Evolutionary conservation across 2,329 filamentous ascomycete genomes (phyloP).

Genomic region (Dothiorella sarmentorum): DNA sequence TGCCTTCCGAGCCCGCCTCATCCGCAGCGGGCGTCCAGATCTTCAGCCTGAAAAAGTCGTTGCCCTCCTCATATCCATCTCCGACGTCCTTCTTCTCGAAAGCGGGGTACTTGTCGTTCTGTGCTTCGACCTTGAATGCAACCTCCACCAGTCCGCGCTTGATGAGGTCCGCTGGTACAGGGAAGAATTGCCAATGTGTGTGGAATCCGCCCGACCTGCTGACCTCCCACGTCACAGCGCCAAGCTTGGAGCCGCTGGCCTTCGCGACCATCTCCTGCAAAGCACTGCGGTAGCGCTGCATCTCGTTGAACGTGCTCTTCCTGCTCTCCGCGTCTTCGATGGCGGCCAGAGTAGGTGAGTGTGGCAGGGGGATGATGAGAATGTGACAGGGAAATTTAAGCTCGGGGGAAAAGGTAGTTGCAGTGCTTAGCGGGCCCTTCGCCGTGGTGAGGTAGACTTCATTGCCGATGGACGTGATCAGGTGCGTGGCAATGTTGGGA

Average conservation of each 20-base stretch:
- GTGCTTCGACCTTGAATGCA: slow-evolving; percentile 82
- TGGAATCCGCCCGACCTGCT: slow-evolving; percentile 78
- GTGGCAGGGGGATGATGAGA: slow-evolving; percentile 84
- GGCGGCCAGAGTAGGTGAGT: slow-evolving; percentile 69
- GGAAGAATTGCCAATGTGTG: slow-evolving; percentile 89
- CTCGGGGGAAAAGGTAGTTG: slow-evolving; percentile 62
- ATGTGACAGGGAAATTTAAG: slow-evolving; percentile 80
- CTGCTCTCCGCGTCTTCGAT: slow-evolving; percentile 60
- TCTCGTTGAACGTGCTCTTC: slow-evolving; percentile 67
- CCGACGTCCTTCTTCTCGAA: slow-evolving; percentile 45
- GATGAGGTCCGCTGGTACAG: slow-evolving; percentile 66
- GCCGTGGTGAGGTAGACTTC: slow-evolving; percentile 87
- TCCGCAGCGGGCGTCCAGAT: slow-evolving; percentile 58
- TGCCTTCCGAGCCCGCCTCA: slow-evolving; percentile 49
- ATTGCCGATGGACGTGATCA: slow-evolving; percentile 84
- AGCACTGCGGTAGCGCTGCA: slow-evolving; percentile 73
- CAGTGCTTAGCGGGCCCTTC: slow-evolving; percentile 79
- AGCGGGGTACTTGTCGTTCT: slow-evolving; percentile 63
- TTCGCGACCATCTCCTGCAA: slow-evolving; percentile 82
- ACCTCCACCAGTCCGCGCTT: slow-evolving; percentile 75
- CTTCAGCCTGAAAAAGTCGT: slow-evolving; percentile 76
- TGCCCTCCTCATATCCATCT: slow-evolving; percentile 42
- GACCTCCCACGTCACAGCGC: slow-evolving; percentile 89
- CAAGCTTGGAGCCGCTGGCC: slow-evolving; percentile 63
- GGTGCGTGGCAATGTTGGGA: slow-evolving; percentile 75